phyloP scores from a whole-genome alignment of 768 basidiomycete genomes.

The Boletus subcaerulescens region DNA sequence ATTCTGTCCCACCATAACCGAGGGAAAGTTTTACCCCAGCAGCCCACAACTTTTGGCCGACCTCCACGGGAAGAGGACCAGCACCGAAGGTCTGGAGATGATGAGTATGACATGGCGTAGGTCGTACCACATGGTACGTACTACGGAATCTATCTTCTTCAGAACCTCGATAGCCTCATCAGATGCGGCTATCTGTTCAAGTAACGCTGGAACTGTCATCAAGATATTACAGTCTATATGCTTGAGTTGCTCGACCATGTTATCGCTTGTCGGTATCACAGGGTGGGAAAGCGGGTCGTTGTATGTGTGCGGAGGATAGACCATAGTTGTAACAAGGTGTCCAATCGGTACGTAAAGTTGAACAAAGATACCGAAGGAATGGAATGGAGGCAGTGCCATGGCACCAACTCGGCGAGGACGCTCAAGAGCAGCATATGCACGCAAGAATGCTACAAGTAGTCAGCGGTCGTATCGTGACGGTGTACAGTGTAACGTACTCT shows the following conservation, averaged over 20 bases:
- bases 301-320: constrained; percentile 32
- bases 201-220: constrained; percentile 40
- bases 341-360: constrained; percentile 34
- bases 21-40: constrained; percentile 33
- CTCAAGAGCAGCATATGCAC: too few species aligned
- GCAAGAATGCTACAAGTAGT: too few species aligned
- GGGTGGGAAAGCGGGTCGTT: constrained; percentile 3
- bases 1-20: constrained; percentile 38
- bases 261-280: constrained; percentile 14
- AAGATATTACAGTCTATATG: too few species aligned
- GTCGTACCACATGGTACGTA: constrained; percentile 26
- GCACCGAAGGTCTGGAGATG: constrained; percentile 37
- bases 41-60: constrained; percentile 33
- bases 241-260: too few species aligned
- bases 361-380: constrained; percentile 32
- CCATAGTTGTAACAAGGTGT: constrained; percentile 19
- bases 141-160: constrained; percentile 26
- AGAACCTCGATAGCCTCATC: constrained; percentile 24
- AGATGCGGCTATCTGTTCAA: constrained; percentile 36
- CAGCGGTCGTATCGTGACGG: too few species aligned
- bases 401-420: constrained; percentile 14
- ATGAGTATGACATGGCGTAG: too few species aligned
- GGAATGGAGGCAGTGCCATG: constrained; percentile 39
- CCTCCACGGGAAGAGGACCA: constrained; percentile 35
- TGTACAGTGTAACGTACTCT: constrained; percentile 24